Evolutionary conservation across 2,329 filamentous ascomycete species (phyloP).

Genomic region (Claviceps paspali): DNA sequence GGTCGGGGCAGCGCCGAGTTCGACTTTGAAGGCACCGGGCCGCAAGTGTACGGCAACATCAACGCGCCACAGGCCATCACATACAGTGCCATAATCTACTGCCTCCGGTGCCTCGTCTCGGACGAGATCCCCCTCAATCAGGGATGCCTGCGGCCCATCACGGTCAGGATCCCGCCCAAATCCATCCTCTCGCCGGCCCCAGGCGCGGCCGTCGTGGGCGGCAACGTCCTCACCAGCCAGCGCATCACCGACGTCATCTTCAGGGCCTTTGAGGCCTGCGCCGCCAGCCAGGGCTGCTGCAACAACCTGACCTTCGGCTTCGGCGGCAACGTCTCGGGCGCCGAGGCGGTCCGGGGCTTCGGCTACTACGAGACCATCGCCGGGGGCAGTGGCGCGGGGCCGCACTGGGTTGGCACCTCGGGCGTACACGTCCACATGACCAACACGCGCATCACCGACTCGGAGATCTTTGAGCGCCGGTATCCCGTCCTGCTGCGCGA

Average conservation of each 20-base stretch:
- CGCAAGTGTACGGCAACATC: constrained; percentile 66
- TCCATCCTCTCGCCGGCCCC: constrained; percentile 63
- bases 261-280: constrained; percentile 66
- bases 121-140: constrained; percentile 77
- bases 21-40: constrained; percentile 65
- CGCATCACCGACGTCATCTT: constrained; percentile 30
- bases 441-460: constrained; percentile 58
- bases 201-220: constrained; percentile 66
- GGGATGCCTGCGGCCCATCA: constrained; percentile 61
- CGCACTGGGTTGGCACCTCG: constrained; percentile 28
- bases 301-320: constrained; percentile 80
- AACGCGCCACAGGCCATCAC: constrained; percentile 74
- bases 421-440: constrained; percentile 45
- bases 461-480: constrained; percentile 28
- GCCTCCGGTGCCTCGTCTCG: constrained; percentile 61
- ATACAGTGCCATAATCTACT: constrained; percentile 80
- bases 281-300: constrained; percentile 64
- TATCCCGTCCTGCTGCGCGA: constrained; percentile 61
- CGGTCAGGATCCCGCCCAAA: constrained; percentile 56
- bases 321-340: constrained; percentile 27
- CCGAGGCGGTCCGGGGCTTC: constrained; percentile 24
- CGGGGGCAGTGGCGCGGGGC: constrained; percentile 54
- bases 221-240: constrained; percentile 48
- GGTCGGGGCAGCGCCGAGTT: constrained; percentile 65
- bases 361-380: constrained; percentile 47